phyloP scores from a whole-genome alignment of 139 green algal genomes.

The Diplosphaera chodatii region DNA sequence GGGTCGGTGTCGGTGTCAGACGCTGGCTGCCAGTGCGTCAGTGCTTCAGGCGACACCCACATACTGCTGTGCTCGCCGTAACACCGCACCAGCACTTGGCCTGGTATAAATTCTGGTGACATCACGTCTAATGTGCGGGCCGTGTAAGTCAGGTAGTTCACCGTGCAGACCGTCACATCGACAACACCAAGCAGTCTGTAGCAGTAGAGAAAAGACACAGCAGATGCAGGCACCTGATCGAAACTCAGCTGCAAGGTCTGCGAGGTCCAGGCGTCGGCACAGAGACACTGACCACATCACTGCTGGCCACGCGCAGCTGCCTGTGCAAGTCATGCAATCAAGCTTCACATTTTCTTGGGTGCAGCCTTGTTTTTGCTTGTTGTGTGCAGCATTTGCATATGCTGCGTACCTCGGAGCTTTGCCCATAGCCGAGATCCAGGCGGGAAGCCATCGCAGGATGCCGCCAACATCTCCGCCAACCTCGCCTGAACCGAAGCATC shows the following conservation, averaged over 20 bases:
- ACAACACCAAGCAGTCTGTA: no score
- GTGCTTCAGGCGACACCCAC: slow-evolving; percentile 28
- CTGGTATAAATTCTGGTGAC: slow-evolving; percentile 15
- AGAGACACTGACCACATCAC: slow-evolving; percentile 39
- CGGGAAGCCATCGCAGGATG: not conserved
- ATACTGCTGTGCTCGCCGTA: slow-evolving; percentile 58
- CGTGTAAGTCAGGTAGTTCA: no score
- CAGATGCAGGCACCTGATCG: no score
- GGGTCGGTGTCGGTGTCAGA: not conserved
- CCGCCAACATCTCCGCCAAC: not conserved
- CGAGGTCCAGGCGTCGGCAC: slow-evolving; percentile 34
- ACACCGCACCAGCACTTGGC: slow-evolving; percentile 44
- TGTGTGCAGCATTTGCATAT: no score
- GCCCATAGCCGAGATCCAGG: slow-evolving; percentile 16
- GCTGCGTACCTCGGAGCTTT: slow-evolving; percentile 13
- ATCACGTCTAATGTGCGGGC: no score
- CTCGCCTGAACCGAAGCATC: not conserved
- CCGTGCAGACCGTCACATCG: no score
- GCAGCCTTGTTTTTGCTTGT: no score
- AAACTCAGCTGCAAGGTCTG: slow-evolving; percentile 37
- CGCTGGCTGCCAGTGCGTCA: slow-evolving; percentile 3
- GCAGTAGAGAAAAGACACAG: no score
- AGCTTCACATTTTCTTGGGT: no score
- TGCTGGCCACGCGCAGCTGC: slow-evolving; percentile 44
- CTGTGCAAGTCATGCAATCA: slow-evolving; percentile 11